A percentile compares a stretch with the other conserved stretches of the same genome.
These are phyloP conservation scores for Aechmea fasciata DNA, from an alignment of 176 grass and related monocot genomes.

Conservation along the genomic window DNA sequence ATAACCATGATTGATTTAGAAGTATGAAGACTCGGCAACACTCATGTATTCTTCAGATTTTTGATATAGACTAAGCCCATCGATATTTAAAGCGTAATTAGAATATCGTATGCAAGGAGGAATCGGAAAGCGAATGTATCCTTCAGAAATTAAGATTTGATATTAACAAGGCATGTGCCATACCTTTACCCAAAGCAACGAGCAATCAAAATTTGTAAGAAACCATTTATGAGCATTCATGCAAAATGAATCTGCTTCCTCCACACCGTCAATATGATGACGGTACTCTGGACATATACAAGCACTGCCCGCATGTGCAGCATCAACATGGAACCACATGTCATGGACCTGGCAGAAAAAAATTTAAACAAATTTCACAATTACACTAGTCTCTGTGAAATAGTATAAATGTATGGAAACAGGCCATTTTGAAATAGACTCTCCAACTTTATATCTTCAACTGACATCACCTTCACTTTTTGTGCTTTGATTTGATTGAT, in stretches of 20 bases:
- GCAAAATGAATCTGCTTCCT: conserved; percentile 79
- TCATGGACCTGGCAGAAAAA: conserved; percentile 32
- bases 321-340: conserved; percentile 80
- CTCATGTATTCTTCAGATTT: no score
- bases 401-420: no score
- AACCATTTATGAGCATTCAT: conserved; percentile 98
- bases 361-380: no score
- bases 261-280: conserved; percentile 64
- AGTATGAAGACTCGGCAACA: no score
- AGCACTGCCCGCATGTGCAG: conserved; percentile 73
- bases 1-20: not conserved
- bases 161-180: conserved; percentile 2
- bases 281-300: conserved; percentile 71
- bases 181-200: conserved; percentile 69
- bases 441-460: no score
- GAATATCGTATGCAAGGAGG: not conserved
- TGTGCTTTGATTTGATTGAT: no score
- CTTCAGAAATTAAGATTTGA: not conserved
- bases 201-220: conserved; percentile 75
- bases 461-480: no score
- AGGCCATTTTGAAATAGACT: no score
- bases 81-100: no score
- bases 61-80: no score
- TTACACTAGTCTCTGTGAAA: no score
- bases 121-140: not conserved